phyloP scores from a whole-genome alignment of 768 basidiomycete species.

The Royoungia palumana region DNA sequence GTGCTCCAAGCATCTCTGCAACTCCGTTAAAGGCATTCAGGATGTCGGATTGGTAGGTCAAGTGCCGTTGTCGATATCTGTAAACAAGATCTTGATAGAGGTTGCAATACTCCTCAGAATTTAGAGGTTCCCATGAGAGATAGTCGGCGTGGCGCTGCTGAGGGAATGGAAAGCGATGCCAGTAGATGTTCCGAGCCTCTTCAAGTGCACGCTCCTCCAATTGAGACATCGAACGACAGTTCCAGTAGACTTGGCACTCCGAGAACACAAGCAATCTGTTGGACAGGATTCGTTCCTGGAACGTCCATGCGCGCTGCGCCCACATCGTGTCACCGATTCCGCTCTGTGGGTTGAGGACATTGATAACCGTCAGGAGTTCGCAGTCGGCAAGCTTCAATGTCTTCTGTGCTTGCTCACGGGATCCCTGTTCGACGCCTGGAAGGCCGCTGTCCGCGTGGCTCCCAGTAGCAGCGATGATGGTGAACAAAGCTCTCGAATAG shows the following conservation, averaged over 20 bases:
- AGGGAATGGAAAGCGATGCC: background rate
- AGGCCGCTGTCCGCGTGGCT: constrained; percentile 9
- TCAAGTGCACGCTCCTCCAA: constrained; percentile 16
- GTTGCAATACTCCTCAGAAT: background rate
- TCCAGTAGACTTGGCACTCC: constrained; percentile 17
- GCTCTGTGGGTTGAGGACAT: background rate
- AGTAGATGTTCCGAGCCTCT: background rate
- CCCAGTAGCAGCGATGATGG: constrained; percentile 19
- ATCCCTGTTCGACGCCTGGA: constrained; percentile 3
- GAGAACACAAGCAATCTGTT: constrained; percentile 19
- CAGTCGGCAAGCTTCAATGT: constrained; percentile 4
- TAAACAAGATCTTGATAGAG: background rate
- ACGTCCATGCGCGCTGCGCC: background rate
- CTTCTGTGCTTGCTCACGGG: constrained; percentile 7
- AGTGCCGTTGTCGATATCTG: constrained; percentile 5
- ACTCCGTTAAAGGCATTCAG: constrained; percentile 14
- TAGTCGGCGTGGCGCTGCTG: background rate
- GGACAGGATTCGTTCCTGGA: constrained; percentile 19
- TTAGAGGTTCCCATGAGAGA: constrained; percentile 1
- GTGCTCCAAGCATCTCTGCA: constrained; percentile 6
- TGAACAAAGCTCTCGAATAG: constrained; percentile 16
- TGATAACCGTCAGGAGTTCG: constrained; percentile 14
- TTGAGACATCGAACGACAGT: constrained; percentile 4
- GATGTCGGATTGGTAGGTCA: constrained; percentile 12
- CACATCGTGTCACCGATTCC: constrained; percentile 5